phyloP scores from a whole-genome alignment of 2,329 filamentous ascomycete species.

The Ophiostoma pallidulum region DNA sequence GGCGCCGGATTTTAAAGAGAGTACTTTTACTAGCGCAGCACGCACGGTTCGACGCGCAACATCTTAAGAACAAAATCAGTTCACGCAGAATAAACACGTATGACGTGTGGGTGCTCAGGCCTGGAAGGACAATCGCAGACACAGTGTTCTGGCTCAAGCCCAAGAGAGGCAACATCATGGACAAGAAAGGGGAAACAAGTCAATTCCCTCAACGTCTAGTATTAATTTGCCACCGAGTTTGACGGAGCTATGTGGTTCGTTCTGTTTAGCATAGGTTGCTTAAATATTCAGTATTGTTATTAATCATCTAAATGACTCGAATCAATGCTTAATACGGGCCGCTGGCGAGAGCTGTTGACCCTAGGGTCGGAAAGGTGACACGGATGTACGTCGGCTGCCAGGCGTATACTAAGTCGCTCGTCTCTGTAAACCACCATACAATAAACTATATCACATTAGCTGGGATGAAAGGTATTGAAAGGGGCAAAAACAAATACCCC shows the following conservation, averaged over 20 bases:
- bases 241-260: constrained; percentile 1
- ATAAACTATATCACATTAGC: constrained; percentile 1
- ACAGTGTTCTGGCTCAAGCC: too few species aligned
- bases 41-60: background rate
- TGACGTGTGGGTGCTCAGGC: too few species aligned
- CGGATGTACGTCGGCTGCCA: constrained; percentile 7
- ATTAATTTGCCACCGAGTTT: background rate
- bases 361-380: constrained; percentile 1
- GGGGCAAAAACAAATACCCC: background rate
- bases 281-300: background rate
- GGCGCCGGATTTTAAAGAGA: too few species aligned
- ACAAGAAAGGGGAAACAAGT: constrained; percentile 2
- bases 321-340: constrained; percentile 2
- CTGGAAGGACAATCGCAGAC: too few species aligned
- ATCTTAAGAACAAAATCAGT: background rate
- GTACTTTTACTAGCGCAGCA: background rate
- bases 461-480: background rate
- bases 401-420: background rate
- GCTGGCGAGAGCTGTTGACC: constrained; percentile 6
- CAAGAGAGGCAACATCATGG: background rate
- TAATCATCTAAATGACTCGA: constrained; percentile 1
- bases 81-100: background rate
- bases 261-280: background rate
- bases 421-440: constrained; percentile 9
- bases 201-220: constrained; percentile 1